These are phyloP conservation scores for Coemansia sp. DNA, from an alignment of 192 early-diverging fungal species.

Conservation along the genomic window DNA sequence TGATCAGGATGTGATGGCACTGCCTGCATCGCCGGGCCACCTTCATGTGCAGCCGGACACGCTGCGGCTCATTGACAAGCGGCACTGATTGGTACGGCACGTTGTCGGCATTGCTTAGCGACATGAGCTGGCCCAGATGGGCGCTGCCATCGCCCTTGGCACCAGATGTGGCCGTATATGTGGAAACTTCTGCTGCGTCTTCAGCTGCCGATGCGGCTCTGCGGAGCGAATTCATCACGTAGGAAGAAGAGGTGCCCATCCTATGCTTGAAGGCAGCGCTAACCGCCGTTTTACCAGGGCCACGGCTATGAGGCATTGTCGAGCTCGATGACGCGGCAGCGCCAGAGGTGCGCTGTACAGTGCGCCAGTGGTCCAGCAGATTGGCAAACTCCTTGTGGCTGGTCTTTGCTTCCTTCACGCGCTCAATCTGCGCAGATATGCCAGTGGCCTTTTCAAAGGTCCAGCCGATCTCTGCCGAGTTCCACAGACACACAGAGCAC, in stretches of 20 bases:
- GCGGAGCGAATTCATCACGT: not conserved
- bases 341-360: constrained; percentile 58
- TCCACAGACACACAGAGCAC: constrained; percentile 85
- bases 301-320: not conserved
- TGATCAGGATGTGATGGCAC: constrained; percentile 88
- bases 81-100: constrained; percentile 61
- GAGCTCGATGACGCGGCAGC: constrained; percentile 7
- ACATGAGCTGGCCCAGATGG: constrained; percentile 21
- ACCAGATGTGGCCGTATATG: constrained; percentile 26
- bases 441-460: constrained; percentile 93
- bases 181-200: constrained; percentile 8
- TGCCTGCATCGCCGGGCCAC: constrained; percentile 79
- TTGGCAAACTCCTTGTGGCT: constrained; percentile 80
- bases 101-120: constrained; percentile 13
- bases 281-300: not conserved
- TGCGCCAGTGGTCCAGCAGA: constrained; percentile 83
- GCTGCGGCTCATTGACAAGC: constrained; percentile 61
- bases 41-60: constrained; percentile 85
- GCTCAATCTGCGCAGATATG: constrained; percentile 86
- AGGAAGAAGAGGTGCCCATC: constrained; percentile 7
- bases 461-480: constrained; percentile 88
- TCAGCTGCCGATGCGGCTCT: not conserved
- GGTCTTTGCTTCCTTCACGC: constrained; percentile 64
- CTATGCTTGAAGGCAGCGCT: constrained; percentile 29
- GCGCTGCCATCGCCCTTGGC: constrained; percentile 10